phyloP scores from a whole-genome alignment of 1,139 yeast genomes.

The Waltiozyma sp. region DNA sequence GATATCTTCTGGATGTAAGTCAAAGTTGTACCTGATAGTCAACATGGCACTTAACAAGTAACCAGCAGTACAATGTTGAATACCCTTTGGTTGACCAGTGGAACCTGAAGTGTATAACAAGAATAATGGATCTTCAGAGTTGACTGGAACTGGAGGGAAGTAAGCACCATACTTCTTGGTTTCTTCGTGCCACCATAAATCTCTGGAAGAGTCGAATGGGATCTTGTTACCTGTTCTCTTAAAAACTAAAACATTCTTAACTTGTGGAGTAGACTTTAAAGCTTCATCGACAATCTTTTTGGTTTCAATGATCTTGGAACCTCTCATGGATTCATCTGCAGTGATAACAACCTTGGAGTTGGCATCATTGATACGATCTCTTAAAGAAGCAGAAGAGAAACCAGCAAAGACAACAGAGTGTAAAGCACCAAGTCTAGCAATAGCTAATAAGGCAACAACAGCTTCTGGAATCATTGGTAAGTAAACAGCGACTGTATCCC shows the following conservation, averaged over 20 bases:
- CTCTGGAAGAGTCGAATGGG: slow-evolving; percentile 72
- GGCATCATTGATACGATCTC: slow-evolving; percentile 87
- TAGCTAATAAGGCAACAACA: slow-evolving; percentile 85
- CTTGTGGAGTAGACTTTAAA: slow-evolving; percentile 62
- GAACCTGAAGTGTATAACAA: slow-evolving; percentile 92
- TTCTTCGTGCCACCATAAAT: slow-evolving; percentile 90
- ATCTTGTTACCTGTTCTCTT: slow-evolving; percentile 74
- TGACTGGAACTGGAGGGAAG: slow-evolving; percentile 78
- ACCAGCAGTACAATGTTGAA: slow-evolving; percentile 91
- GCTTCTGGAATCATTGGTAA: slow-evolving; percentile 98
- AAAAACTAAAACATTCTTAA: slow-evolving; percentile 75
- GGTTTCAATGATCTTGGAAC: slow-evolving; percentile 85
- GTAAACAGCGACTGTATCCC: slow-evolving; percentile 94
- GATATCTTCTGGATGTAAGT: slow-evolving; percentile 78
- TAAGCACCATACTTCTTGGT: slow-evolving; percentile 72
- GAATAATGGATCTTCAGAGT: slow-evolving; percentile 86
- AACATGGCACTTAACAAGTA: slow-evolving; percentile 89
- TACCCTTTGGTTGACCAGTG: slow-evolving; percentile 98
- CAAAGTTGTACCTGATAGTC: slow-evolving; percentile 90
- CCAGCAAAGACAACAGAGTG: slow-evolving; percentile 98
- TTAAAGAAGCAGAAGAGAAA: slow-evolving; percentile 86
- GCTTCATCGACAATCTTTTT: slow-evolving; percentile 95
- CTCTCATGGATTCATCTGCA: slow-evolving; percentile 94
- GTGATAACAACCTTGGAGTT: slow-evolving; percentile 83
- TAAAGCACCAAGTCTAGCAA: slow-evolving; percentile 89